Percentiles rank a stretch among this genome's conserved stretches.
phyloP scores from a whole-genome alignment of 805 yeast species.

The Candida sithepensis region DNA sequence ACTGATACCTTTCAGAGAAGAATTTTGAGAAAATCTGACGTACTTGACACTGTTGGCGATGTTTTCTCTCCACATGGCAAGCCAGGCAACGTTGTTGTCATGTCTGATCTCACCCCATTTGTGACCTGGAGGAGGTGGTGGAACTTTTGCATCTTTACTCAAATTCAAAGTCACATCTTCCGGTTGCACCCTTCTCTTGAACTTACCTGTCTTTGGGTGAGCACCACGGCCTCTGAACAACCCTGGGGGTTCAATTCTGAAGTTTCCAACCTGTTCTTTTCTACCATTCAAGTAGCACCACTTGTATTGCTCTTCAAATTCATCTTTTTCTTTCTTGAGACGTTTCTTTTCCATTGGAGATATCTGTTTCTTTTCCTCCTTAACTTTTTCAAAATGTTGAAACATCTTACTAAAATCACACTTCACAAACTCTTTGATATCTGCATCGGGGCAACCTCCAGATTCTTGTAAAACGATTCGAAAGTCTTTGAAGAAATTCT shows the following conservation, averaged over 20 bases:
- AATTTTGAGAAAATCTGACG: slow-evolving; percentile 86
- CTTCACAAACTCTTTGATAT: slow-evolving; percentile 54
- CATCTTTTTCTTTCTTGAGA: slow-evolving; percentile 68
- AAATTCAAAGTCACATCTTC: slow-evolving; percentile 86
- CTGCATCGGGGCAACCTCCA: slow-evolving; percentile 57
- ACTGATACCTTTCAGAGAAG: slow-evolving; percentile 86
- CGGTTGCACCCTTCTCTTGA: slow-evolving; percentile 82
- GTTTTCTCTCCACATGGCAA: slow-evolving; percentile 96
- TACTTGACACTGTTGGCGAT: slow-evolving; percentile 80
- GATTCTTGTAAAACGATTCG: slow-evolving; percentile 58
- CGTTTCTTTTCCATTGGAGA: slow-evolving; percentile 72
- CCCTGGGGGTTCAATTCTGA: slow-evolving; percentile 95
- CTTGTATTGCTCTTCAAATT: slow-evolving; percentile 74
- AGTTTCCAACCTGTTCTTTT: slow-evolving; percentile 89
- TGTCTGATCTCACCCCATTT: slow-evolving; percentile 86
- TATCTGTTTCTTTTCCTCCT: slow-evolving; percentile 68
- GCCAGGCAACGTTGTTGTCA: slow-evolving; percentile 90
- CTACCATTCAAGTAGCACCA: slow-evolving; percentile 82
- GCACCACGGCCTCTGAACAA: slow-evolving; percentile 95
- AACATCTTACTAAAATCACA: slow-evolving; percentile 78
- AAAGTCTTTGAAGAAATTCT: slow-evolving; percentile 84
- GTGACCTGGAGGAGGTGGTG: slow-evolving; percentile 84
- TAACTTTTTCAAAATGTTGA: slow-evolving; percentile 63
- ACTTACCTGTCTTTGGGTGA: slow-evolving; percentile 92
- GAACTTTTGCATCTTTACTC: slow-evolving; percentile 67